Evolutionary conservation across 2,329 filamentous ascomycete genomes (phyloP), one percentile per base, ranked within the genome.

Genomic region (Volutella citrinella): DNA sequence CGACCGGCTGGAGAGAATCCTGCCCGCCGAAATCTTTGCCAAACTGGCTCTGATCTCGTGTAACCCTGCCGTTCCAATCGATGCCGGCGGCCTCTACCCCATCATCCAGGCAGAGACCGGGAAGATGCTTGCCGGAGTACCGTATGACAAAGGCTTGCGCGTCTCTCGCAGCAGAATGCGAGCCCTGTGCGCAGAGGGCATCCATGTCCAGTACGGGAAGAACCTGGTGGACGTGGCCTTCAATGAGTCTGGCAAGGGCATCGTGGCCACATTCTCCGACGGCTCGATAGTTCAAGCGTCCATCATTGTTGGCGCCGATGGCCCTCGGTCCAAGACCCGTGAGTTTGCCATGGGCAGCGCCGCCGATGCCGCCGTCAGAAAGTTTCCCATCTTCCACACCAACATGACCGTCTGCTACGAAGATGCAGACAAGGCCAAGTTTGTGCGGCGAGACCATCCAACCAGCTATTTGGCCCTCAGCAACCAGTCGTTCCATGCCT

Each of bases 381-480:
- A 42, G 27, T 49, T 49, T 13, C 46, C 46, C 28, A 49, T 49
- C 20, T 49, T 49, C 36, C 46, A 49, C 9, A 49, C 46, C 9
- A 49, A 49, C 32, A 49, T 49, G 46, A 49, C 45, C 1, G 46
- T 49, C 18, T 49, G 46, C 27, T 49, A 36, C 27, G 19, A 43
- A 4, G 45, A 49, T 19, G 44, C 44, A 6, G 42, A 48, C n/a
- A 49, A 49, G 28, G 46, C 46, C 6, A 30, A 31, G 15, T 40
- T 36, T 19, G 32, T 49, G n/a, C 31, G 46, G 3, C 30, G 27
- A 13, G 38, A 48, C 4, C 46, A 40, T 19, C 44, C 46, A 2
- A 49, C 46, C 3, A 49, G 46, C 22, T 49, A 48, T 14, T 14
- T 49, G 16, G 46, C 46, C n/a, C 27, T 49, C 2, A 49, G 46